Evolutionary conservation across 2,329 filamentous ascomycete genomes (phyloP).

Genomic region (Pyrenochaeta sp.): DNA sequence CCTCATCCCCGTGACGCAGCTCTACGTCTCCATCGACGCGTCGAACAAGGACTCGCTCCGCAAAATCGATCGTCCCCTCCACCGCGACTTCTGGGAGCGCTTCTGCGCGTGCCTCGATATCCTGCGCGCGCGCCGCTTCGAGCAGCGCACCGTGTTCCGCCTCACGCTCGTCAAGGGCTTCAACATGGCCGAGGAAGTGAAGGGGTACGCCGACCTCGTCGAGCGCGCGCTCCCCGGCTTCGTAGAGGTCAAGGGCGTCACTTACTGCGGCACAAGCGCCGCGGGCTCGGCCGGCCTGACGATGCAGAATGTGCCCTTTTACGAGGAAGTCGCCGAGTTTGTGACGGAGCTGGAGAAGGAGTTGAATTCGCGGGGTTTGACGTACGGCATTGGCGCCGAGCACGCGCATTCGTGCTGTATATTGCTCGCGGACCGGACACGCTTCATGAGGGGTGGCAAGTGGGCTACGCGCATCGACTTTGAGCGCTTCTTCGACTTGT

Average conservation of each 20-base stretch:
- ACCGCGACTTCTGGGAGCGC: slow-evolving; percentile 97
- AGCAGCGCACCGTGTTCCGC: slow-evolving; percentile 91
- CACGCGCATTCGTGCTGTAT: slow-evolving; percentile 96
- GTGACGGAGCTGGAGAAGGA: slow-evolving; percentile 76
- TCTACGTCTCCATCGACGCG: slow-evolving; percentile 96
- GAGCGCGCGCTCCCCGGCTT: slow-evolving; percentile 88
- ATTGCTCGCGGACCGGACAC: slow-evolving; percentile 75
- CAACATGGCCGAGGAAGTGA: slow-evolving; percentile 92
- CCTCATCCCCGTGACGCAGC: slow-evolving; percentile 85
- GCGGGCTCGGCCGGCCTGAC: slow-evolving; percentile 84
- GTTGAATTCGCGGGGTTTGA: slow-evolving; percentile 72
- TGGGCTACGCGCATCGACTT: slow-evolving; percentile 97
- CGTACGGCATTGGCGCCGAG: slow-evolving; percentile 92
- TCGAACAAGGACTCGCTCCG: slow-evolving; percentile 87
- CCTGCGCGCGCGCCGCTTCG: slow-evolving; percentile 79
- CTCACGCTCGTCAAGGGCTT: slow-evolving; percentile 97
- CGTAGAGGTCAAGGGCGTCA: slow-evolving; percentile 95
- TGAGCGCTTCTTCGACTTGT: slow-evolving; percentile 81
- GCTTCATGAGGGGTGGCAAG: slow-evolving; percentile 77
- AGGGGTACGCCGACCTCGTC: slow-evolving; percentile 88
- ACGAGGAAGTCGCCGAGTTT: slow-evolving; percentile 86
- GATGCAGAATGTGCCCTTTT: slow-evolving; percentile 98
- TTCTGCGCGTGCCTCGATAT: slow-evolving; percentile 89
- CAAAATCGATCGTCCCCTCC: slow-evolving; percentile 88
- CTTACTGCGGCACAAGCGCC: slow-evolving; percentile 91